Conservation (phyloP, 495 filamentous ascomycete species). For the Apiosordaria backusii region DNA sequence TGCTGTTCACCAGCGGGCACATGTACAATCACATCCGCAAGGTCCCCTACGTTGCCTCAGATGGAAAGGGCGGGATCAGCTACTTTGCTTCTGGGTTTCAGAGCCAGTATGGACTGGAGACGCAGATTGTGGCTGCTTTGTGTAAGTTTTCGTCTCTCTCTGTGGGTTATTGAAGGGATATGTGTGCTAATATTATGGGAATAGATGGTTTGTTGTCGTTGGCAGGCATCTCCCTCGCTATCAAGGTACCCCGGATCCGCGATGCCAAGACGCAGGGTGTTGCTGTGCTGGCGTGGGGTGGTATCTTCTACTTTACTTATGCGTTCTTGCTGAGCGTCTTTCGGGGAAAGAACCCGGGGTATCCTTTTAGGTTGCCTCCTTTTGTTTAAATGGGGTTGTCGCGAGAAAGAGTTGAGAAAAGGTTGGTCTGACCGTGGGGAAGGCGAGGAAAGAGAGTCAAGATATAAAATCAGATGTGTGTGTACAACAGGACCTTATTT, state of each 20-base stretch:
- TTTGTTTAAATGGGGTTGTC: constrained; percentile 53
- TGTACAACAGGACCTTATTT: neutral
- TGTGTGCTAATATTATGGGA: constrained; percentile 21
- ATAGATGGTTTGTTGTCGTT: constrained; percentile 91
- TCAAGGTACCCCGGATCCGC: constrained; percentile 85
- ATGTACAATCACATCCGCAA: constrained; percentile 99
- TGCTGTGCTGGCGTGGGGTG: constrained; percentile 77
- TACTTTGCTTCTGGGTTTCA: constrained; percentile 95
- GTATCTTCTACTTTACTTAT: constrained; percentile 75
- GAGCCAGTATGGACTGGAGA: constrained; percentile 93
- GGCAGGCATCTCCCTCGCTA: constrained; percentile 78
- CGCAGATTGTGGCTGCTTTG: constrained; percentile 90
- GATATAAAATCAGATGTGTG: neutral
- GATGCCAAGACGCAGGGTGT: constrained; percentile 76
- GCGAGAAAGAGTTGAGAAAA: neutral
- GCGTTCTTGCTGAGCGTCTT: constrained; percentile 94
- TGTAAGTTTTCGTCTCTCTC: constrained; percentile 60
- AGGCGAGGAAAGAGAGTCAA: neutral
- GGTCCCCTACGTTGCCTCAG: constrained; percentile 88
- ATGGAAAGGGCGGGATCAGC: constrained; percentile 78
- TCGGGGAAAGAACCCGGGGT: constrained; percentile 89
- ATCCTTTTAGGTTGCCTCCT: constrained; percentile 90
- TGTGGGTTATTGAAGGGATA: neutral
- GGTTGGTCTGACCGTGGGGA: neutral
- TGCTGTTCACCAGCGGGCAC: constrained; percentile 93